These are phyloP conservation scores for Aspergillus fijiensis DNA, from an alignment of 2,329 filamentous ascomycete genomes.

Conservation along the genomic window DNA sequence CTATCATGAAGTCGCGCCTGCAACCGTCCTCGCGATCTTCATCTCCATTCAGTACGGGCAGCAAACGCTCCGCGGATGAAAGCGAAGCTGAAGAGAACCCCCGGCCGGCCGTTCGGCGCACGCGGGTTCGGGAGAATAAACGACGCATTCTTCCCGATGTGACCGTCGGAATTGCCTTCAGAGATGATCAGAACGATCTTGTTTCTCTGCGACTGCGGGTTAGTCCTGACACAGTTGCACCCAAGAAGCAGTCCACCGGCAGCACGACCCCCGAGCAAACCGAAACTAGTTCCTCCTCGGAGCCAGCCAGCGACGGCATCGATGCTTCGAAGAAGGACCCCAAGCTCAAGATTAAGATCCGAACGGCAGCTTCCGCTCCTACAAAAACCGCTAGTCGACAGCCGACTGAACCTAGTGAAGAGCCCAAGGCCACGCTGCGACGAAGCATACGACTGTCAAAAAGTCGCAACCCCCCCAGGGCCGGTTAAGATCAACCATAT, in stretches of 20 bases:
- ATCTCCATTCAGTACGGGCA: constrained; percentile 43
- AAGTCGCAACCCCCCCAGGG: constrained; percentile 16
- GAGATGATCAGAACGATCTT: constrained; percentile 40
- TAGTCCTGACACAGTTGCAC: constrained; percentile 24
- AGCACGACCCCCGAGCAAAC: constrained; percentile 2
- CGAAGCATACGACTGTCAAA: constrained; percentile 22
- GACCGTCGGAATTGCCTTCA: constrained; percentile 40
- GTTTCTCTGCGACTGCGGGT: constrained; percentile 39
- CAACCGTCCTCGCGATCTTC: constrained; percentile 42
- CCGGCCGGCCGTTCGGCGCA: constrained; percentile 29
- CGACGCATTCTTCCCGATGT: constrained; percentile 38
- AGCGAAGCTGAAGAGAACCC: constrained; percentile 40
- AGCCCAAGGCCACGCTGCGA: constrained; percentile 17
- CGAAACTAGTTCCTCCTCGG: constrained; percentile 11
- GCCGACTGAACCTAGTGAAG: constrained; percentile 15
- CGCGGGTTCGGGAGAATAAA: constrained; percentile 29
- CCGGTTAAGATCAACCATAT: neutral
- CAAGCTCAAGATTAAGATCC: constrained; percentile 11
- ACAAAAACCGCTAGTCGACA: constrained; percentile 14
- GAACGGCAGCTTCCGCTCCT: neutral
- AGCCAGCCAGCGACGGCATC: constrained; percentile 8
- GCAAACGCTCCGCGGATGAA: constrained; percentile 43
- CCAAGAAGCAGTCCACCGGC: constrained; percentile 10
- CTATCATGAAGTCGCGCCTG: constrained; percentile 33
- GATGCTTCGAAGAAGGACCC: constrained; percentile 7